phyloP scores from a whole-genome alignment of 1,284 basidiomycete species.

The Xerocomus nothofagi region DNA sequence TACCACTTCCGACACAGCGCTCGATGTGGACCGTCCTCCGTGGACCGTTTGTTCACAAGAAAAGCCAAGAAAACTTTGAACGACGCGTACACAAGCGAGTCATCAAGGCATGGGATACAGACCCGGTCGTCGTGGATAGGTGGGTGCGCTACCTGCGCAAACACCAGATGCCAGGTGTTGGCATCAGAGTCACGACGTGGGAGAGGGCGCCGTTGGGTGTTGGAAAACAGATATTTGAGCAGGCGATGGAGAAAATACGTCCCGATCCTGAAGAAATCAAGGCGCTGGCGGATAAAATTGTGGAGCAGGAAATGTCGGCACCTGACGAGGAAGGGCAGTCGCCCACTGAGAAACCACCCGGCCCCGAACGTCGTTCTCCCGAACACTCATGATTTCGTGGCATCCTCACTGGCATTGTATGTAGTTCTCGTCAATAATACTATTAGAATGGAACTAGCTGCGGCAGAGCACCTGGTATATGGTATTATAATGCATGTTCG shows the following conservation, averaged over 20 bases:
- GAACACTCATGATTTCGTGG: not conserved
- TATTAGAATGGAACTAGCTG: not conserved
- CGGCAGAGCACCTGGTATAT: not conserved
- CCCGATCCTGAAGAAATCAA: constrained; percentile 38
- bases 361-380: not conserved
- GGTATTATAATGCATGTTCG: not conserved
- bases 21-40: constrained; percentile 86
- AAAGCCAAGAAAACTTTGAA: constrained; percentile 95
- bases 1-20: constrained; percentile 74
- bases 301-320: constrained; percentile 29
- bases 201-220: constrained; percentile 69
- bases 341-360: not conserved
- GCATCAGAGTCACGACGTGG: constrained; percentile 81
- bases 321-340: constrained; percentile 6
- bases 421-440: constrained; percentile 12
- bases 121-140: constrained; percentile 75
- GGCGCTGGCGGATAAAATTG: constrained; percentile 35
- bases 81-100: constrained; percentile 79
- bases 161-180: constrained; percentile 84
- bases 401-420: not conserved
- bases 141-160: constrained; percentile 82
- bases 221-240: constrained; percentile 48
- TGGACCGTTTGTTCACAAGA: constrained; percentile 92
- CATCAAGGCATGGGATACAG: constrained; percentile 91
- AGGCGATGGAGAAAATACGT: constrained; percentile 35